Evolutionary conservation across 2,329 filamentous ascomycete species (phyloP), one percentile per base, ranked within the genome.

Genomic region (Clarireedia monteithiana): DNA sequence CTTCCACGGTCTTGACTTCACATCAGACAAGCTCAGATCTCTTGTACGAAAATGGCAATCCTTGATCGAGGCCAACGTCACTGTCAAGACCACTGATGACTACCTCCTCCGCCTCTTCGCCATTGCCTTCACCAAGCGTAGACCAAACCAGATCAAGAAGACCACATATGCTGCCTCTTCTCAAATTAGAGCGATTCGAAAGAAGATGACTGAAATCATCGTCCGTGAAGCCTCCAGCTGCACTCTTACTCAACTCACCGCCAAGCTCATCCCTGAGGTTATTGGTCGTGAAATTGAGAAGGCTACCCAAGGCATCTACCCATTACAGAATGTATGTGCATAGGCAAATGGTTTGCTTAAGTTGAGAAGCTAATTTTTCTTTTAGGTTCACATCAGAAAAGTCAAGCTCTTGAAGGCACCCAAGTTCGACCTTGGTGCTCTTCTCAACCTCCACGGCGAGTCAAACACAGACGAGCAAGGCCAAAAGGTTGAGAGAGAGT

Each of bases 1-100:
- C 86, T 99, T 99, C 88, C 91, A 99, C 86, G 94, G 94, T 70
- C 86, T 99, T 75, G 94, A 99, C 81, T 97, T 99, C 88, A 99
- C 94, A 74, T 96, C 94, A 70, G 94, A 99, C 86, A 99, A 99
- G 85, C 88, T 99, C 71, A 89, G 94, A 74, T 97, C 94, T 64
- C 87, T 99, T 67, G 94, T 99, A 70, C 91, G 94, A 81, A 99
- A 99, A 83, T 99, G 94, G 94, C 94, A 99, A 80, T 87, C 91
- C 64, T 84, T 99, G 72, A 97, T 99, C 69, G 94, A 99, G 85
- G 94, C 94, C 82, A 99, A 99, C 77, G 86, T 97, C 73, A 96
- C 95, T 67, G 91, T 99, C 83, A 97, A 97, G 89, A 97, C 94
- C 71, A 97, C 94, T 75, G 94, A 99, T 75, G 94, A 99, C 80